Percentiles rank a stretch among this genome's conserved stretches.
These are phyloP conservation scores for Candida chauliodis DNA, from an alignment of 805 yeast species.

Conservation along the genomic window DNA sequence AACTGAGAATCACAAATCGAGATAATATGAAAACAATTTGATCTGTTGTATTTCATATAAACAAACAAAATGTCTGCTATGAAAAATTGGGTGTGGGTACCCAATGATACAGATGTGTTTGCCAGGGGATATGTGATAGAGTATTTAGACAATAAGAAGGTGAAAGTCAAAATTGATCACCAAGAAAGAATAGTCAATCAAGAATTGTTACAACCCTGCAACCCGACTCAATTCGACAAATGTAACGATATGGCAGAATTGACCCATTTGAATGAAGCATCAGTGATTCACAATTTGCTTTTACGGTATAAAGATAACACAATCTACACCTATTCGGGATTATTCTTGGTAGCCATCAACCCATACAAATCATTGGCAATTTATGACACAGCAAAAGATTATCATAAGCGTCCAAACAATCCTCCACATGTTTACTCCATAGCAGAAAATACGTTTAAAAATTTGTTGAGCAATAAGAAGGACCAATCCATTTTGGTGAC, in stretches of 20 bases:
- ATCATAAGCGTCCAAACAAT: slow-evolving; percentile 36
- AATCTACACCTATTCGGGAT: slow-evolving; percentile 92
- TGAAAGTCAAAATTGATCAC: slow-evolving; percentile 37
- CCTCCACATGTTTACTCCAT: slow-evolving; percentile 91
- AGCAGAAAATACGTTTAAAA: slow-evolving; percentile 76
- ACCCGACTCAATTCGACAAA: slow-evolving; percentile 86
- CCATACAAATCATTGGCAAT: slow-evolving; percentile 79
- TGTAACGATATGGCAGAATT: slow-evolving; percentile 95
- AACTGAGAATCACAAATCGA: neutral
- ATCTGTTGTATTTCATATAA: neutral
- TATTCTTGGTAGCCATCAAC: slow-evolving; percentile 90
- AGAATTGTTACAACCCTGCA: slow-evolving; percentile 56
- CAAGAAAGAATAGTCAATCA: slow-evolving; percentile 39
- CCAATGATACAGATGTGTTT: slow-evolving; percentile 56
- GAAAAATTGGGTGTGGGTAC: slow-evolving; percentile 76
- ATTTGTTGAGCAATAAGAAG: slow-evolving; percentile 60
- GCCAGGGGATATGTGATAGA: slow-evolving; percentile 57
- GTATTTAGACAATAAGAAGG: slow-evolving; percentile 31
- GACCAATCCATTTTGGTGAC: slow-evolving; percentile 95
- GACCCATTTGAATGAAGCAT: slow-evolving; percentile 91
- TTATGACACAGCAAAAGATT: slow-evolving; percentile 57
- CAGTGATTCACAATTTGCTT: slow-evolving; percentile 82
- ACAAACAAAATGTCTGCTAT: slow-evolving; percentile 3
- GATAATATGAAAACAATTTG: slow-evolving; percentile 1
- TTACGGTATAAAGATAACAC: slow-evolving; percentile 72